Conservation (phyloP, 257 asterid species). For the Solanum stenotomum region DNA sequence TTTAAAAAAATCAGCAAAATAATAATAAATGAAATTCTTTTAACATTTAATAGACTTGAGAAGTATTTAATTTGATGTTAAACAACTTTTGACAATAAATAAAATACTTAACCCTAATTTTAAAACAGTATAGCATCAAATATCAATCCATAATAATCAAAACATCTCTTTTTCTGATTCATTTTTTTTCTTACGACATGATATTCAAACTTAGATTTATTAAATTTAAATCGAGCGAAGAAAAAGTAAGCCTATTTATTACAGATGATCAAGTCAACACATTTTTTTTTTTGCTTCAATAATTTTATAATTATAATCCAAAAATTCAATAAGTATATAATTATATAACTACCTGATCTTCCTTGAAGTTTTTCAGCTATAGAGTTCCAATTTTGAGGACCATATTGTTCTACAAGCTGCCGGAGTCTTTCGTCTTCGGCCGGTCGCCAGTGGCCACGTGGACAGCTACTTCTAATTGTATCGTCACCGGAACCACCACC, state of each 20-base stretch:
- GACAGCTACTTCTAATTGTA: slow-evolving; percentile 42
- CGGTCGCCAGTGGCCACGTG: slow-evolving; percentile 93
- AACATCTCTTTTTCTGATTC: not conserved
- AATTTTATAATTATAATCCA: not conserved
- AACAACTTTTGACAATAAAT: not conserved
- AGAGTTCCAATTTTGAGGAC: slow-evolving; percentile 96
- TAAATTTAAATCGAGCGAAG: not conserved
- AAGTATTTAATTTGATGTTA: not conserved
- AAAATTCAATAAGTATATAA: not conserved
- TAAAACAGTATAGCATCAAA: not conserved
- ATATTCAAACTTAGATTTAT: not conserved
- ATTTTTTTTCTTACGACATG: not conserved
- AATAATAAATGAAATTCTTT: not conserved
- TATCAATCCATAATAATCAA: not conserved
- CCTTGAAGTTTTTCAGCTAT: slow-evolving; percentile 95
- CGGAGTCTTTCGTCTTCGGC: slow-evolving; percentile 87
- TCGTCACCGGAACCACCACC: slow-evolving; percentile 36
- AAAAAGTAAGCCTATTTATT: not conserved
- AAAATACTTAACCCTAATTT: slow-evolving; percentile 5
- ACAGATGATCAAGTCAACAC: not conserved
- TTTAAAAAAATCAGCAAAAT: not conserved
- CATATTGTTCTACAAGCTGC: slow-evolving; percentile 63
- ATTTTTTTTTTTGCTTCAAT: not conserved
- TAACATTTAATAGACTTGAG: not conserved
- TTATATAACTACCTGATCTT: slow-evolving; percentile 54